These are phyloP conservation scores for Penicillium fimorum DNA, from an alignment of 495 filamentous ascomycete species.

Conservation along the genomic window DNA sequence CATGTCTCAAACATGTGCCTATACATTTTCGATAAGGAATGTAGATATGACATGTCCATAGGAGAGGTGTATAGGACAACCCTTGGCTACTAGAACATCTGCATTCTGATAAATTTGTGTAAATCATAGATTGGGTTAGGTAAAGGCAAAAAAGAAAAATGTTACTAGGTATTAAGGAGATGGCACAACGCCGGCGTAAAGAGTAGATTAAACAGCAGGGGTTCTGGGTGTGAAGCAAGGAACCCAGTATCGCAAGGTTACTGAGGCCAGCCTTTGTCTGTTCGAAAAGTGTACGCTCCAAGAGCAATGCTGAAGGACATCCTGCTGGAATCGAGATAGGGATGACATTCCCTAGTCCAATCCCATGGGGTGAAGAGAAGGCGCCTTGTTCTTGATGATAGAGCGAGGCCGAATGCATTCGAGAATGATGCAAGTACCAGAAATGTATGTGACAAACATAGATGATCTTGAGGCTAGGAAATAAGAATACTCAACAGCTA, in stretches of 20 bases:
- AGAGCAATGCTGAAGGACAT: not conserved
- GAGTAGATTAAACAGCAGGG: slow-evolving; percentile 15
- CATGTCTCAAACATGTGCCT: slow-evolving; percentile 23
- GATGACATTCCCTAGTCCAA: not conserved
- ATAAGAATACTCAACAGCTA: not conserved
- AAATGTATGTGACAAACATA: not conserved
- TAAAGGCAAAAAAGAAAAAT: slow-evolving; percentile 4
- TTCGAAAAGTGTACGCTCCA: not conserved
- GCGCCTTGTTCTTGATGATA: not conserved
- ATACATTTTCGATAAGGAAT: slow-evolving; percentile 8
- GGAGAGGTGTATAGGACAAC: not conserved
- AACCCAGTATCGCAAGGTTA: slow-evolving; percentile 14
- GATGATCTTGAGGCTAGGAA: not conserved
- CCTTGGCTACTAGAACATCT: not conserved
- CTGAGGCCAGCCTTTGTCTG: slow-evolving; percentile 10
- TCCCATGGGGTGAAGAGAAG: not conserved
- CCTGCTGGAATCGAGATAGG: not conserved
- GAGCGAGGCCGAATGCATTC: not conserved
- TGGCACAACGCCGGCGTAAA: slow-evolving; percentile 17
- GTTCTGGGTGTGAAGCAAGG: slow-evolving; percentile 7
- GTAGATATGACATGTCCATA: not conserved
- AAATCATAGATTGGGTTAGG: not conserved
- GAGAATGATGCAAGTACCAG: not conserved
- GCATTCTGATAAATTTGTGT: not conserved
- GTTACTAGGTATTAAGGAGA: slow-evolving; percentile 29